phyloP scores from a whole-genome alignment of 2,329 filamentous ascomycete genomes.

The Botrytis porri region DNA sequence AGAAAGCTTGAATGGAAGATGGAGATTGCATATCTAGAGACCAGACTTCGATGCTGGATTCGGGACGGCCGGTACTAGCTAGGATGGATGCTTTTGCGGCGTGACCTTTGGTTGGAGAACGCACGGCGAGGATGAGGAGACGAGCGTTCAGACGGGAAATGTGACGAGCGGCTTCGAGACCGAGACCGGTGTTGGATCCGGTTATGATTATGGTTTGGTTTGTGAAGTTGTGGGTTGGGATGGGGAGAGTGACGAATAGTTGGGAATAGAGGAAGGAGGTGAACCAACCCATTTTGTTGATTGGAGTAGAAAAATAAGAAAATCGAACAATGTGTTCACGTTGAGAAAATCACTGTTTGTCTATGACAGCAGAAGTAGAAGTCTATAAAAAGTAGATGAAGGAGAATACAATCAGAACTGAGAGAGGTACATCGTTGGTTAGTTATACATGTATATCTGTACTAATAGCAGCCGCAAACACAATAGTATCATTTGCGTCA shows the following conservation, averaged over 20 bases:
- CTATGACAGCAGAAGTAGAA: not conserved
- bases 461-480: too few species aligned
- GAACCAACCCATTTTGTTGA: not conserved
- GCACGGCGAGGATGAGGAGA: constrained; percentile 44
- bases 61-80: constrained; percentile 19
- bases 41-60: constrained; percentile 29
- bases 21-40: constrained; percentile 25
- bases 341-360: too few species aligned
- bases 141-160: constrained; percentile 37
- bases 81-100: constrained; percentile 37
- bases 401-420: too few species aligned
- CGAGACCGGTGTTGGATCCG: constrained; percentile 19
- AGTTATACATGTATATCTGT: not conserved
- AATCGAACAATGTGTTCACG: not conserved
- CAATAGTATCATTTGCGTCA: not conserved
- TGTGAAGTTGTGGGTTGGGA: constrained; percentile 21
- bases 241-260: constrained; percentile 20
- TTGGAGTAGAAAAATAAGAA: not conserved
- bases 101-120: constrained; percentile 40
- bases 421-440: not conserved
- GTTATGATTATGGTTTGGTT: constrained; percentile 18
- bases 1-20: constrained; percentile 26
- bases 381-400: not conserved
- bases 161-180: constrained; percentile 40
- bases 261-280: constrained; percentile 25